Conservation (phyloP, 768 basidiomycete genomes). For the Cantharellus anzutake region DNA sequence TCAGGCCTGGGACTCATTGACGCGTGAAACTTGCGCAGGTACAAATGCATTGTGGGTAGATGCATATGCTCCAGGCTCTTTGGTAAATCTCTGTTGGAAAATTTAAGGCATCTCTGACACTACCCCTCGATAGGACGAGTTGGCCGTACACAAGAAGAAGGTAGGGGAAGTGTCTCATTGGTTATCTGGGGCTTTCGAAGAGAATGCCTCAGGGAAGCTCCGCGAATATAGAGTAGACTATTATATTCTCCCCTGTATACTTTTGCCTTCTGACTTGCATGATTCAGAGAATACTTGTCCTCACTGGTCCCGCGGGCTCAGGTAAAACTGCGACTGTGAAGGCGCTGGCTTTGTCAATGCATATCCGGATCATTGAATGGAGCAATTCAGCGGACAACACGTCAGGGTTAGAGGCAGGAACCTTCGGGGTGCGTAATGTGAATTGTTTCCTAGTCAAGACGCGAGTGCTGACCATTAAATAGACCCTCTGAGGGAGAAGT, state of each 20-base stretch:
- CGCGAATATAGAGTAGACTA: conserved; percentile 53
- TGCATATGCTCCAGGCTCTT: conserved; percentile 3
- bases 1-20: too few species aligned
- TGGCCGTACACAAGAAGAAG: conserved; percentile 66
- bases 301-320: conserved; percentile 79
- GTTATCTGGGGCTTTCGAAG: conserved; percentile 53
- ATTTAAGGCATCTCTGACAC: neutral
- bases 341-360: conserved; percentile 53
- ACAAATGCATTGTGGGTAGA: conserved; percentile 37
- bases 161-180: conserved; percentile 60
- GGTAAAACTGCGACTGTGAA: conserved; percentile 79
- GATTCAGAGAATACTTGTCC: conserved; percentile 52
- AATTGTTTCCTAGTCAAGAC: conserved; percentile 11
- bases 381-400: conserved; percentile 42
- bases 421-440: conserved; percentile 10
- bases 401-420: conserved; percentile 15
- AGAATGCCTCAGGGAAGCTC: conserved; percentile 35
- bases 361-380: conserved; percentile 77
- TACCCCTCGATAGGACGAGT: conserved; percentile 30
- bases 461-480: neutral
- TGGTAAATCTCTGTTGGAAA: conserved; percentile 20
- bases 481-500: conserved; percentile 34
- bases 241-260: neutral
- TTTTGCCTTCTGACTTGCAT: neutral
- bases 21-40: neutral